phyloP scores from a whole-genome alignment of 2,329 filamentous ascomycete species.

The Ciborinia camelliae region DNA sequence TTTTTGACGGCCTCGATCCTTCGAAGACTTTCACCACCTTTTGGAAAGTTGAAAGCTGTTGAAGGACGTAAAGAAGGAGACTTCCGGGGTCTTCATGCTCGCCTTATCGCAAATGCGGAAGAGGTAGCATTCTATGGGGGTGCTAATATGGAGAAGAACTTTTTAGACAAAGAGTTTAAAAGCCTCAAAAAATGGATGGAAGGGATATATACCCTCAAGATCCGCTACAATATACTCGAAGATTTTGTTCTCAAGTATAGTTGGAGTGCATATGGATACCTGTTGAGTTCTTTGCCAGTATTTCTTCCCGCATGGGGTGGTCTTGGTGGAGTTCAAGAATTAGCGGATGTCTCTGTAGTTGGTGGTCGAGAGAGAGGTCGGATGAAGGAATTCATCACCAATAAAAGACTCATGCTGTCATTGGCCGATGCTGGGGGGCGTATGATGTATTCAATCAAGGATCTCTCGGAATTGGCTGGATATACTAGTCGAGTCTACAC shows the following conservation, averaged over 20 bases:
- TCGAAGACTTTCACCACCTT: conserved; percentile 84
- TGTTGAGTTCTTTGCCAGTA: conserved; percentile 86
- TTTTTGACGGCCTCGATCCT: conserved; percentile 90
- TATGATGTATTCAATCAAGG: conserved; percentile 99
- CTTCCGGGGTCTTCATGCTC: conserved; percentile 85
- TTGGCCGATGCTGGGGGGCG: conserved; percentile 92
- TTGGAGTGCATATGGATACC: conserved; percentile 96
- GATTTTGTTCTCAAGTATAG: conserved; percentile 98
- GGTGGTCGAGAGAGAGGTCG: conserved; percentile 71
- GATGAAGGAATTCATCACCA: conserved; percentile 99
- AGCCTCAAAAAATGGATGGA: conserved; percentile 97
- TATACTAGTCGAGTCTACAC: conserved; percentile 97
- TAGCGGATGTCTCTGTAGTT: conserved; percentile 49
- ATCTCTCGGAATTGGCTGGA: conserved; percentile 89
- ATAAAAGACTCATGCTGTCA: conserved; percentile 96
- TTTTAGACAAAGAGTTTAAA: conserved; percentile 87
- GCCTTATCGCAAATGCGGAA: conserved; percentile 93
- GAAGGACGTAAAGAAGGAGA: conserved; percentile 95
- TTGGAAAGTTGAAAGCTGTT: conserved; percentile 93
- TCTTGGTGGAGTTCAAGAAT: conserved; percentile 68
- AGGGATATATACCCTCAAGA: conserved; percentile 94
- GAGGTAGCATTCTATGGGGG: conserved; percentile 98
- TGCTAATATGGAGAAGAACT: conserved; percentile 89
- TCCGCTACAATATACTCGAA: conserved; percentile 97
- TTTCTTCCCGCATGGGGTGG: conserved; percentile 95